phyloP scores from a whole-genome alignment of 1,284 basidiomycete genomes.

The Pyrrhoderma lamaoense region DNA sequence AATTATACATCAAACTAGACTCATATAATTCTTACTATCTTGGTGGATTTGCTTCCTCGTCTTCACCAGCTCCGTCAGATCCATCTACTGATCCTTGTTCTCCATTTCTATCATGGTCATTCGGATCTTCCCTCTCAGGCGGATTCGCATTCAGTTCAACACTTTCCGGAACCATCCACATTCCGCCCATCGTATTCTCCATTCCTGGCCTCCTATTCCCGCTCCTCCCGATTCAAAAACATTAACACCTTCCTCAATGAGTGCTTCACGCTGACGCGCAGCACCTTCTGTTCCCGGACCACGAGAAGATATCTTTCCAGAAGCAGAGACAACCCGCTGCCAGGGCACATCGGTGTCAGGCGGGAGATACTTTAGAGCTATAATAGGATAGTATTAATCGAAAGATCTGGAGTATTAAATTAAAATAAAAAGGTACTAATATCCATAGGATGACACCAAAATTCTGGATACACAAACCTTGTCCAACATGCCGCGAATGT shows the following conservation, averaged over 20 bases:
- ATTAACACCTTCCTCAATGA: constrained; percentile 67
- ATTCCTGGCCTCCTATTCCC: constrained; percentile 32
- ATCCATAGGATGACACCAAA: background rate
- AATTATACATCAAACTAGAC: no score
- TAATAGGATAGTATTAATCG: constrained; percentile 1
- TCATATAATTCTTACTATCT: no score
- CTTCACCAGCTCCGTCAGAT: no score
- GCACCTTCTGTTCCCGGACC: constrained; percentile 70
- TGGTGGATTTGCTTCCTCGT: no score
- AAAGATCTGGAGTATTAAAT: background rate
- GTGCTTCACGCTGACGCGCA: constrained; percentile 52
- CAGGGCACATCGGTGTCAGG: constrained; percentile 63
- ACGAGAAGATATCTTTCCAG: constrained; percentile 71
- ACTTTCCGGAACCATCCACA: constrained; percentile 55
- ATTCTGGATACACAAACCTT: constrained; percentile 43
- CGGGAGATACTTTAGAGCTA: constrained; percentile 64
- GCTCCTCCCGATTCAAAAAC: constrained; percentile 34
- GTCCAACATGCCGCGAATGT: constrained; percentile 79
- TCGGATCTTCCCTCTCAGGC: background rate
- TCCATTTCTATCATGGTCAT: constrained; percentile 16
- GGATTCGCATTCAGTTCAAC: constrained; percentile 15
- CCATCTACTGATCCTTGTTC: no score
- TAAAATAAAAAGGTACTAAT: background rate
- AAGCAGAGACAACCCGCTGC: constrained; percentile 63
- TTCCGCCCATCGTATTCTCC: constrained; percentile 40